A percentile compares a stretch with the other conserved stretches of the same genome.
Conservation (phyloP, 306 rosid species). For the Purshia tridentata region DNA sequence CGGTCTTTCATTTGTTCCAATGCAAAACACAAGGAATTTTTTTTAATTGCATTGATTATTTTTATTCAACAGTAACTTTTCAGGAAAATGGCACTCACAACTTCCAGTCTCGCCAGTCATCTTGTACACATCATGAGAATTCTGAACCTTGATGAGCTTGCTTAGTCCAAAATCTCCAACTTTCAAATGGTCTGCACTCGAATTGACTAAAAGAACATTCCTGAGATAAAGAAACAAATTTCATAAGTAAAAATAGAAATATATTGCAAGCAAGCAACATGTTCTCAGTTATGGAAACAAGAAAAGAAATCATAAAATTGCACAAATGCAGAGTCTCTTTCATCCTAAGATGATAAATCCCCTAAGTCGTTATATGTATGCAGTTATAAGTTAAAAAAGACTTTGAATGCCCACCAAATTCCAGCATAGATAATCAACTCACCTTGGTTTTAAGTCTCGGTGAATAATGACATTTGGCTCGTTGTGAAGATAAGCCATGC, state of each 20-base stretch:
- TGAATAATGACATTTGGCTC: constrained; percentile 92
- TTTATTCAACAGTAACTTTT: constrained; percentile 18
- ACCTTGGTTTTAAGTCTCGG: constrained; percentile 93
- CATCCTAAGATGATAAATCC: neutral
- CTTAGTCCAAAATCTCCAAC: constrained; percentile 98
- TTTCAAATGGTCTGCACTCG: constrained; percentile 95
- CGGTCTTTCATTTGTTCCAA: constrained; percentile 59
- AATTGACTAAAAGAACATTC: constrained; percentile 93
- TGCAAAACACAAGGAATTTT: constrained; percentile 19
- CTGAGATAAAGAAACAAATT: constrained; percentile 44
- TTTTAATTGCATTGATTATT: neutral
- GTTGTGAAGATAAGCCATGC: constrained; percentile 95
- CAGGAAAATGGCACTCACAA: constrained; percentile 69
- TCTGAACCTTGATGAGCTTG: constrained; percentile 89
- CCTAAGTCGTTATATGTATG: neutral
- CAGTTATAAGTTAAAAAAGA: neutral
- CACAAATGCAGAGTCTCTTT: constrained; percentile 5
- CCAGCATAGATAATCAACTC: constrained; percentile 31
- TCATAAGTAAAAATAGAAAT: constrained; percentile 14
- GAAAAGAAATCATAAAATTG: neutral
- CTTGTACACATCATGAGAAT: constrained; percentile 93
- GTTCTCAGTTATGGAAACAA: constrained; percentile 20
- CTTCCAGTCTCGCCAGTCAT: constrained; percentile 99
- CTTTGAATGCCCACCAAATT: constrained; percentile 18
- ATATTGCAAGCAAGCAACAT: constrained; percentile 20